Evolutionary conservation across 1,284 basidiomycete genomes (phyloP), one percentile per base, ranked within the genome.

Genomic region (Boletus semigastroideus): DNA sequence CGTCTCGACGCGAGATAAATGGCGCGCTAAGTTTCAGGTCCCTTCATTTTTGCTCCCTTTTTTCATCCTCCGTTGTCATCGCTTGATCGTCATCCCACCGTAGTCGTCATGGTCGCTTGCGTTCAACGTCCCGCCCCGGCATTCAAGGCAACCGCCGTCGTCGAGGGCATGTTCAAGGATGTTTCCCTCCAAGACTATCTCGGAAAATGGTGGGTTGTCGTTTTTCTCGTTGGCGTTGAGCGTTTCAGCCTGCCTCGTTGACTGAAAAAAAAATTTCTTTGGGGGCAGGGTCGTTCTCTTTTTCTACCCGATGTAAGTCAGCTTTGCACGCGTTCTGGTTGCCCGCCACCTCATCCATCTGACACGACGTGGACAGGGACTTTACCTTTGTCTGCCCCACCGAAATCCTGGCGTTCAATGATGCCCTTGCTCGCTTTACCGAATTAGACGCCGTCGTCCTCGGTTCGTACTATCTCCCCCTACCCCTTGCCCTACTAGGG

Each of bases 351-450:
- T 4, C 14, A 19, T 28, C 17, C 12, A 11, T 11, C 46, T 49
- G 27, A 52, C 2, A 16, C 25, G 22, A 17, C n/a, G 16, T 36
- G 6, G 10, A 41, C 58, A 86, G 84, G 75, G 86, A 89, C 65
- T 86, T 87, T 70, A 90, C 87, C 44, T 91, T 94, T 64, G 92
- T 94, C 62, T 94, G 92, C 76, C 92, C 92, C 33, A 94, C 92
- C 57, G 92, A 95, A 73, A 94, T 95, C 67, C 82, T 94, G 42
- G 92, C 92, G 1, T 95, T 94, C 80, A 93, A 94, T 71, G 87
- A 90, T 59, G 86, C 90, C 7, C 80, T 94, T 43, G 67, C 80
- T 42, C 76, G 81, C 60, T 93, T 95, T 77, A 75, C 82, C 50
- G 79, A 78, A 52, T 75, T 94, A 60, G 82, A 86, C 71, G 86